Base-by-base conservation (phyloP, 2,329 filamentous ascomycete species). In the Fusarium tupiense region DNA sequence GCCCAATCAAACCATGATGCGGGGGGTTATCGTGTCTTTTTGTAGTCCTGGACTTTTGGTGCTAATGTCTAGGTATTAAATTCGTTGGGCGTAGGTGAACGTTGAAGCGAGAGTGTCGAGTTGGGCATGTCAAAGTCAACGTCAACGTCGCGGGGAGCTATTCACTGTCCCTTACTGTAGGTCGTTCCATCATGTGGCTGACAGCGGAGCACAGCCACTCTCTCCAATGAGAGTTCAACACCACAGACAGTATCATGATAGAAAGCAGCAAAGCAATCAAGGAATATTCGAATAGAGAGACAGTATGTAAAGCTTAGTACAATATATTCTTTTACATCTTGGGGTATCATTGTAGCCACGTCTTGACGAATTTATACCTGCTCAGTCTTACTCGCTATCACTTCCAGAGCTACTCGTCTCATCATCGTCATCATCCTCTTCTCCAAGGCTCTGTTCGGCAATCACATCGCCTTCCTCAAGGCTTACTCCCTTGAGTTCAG, bases 331-430 rank as follows among this genome's bases (percentile, higher is more conserved):
- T 54, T 10, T 26, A 26, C 24, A n/a, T 37, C 22, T 46, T 37
- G 3, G 31, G 22, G 50, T 33, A 19, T 40, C 41, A 26, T 44
- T 52, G 6, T 22, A 37, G 43, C 22, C 46, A 26, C 5, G 17
- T 5, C 11, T 24, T 54, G 14, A 31, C 19, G 11, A 16, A 19
- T 37, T 17, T 29, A 26, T 19, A 19, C 31, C 26, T 24, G 14
- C 29, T 67, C 49, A 71, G 12, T 67, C 56, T 50, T 17, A 67
- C 8, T 81, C 81, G 31, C 78, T 78, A 56, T 84, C 83, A n/a
- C 83, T 81, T 22, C 83, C 84, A 4, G 85, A 86, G 56, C 85
- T 87, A 61, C 85, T 86, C 19, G 84, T 85, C 19, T 78, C 78
- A 69, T 84, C 82, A 52, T 80, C 78, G 9, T 80, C 78, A 17